Conservation (phyloP, 495 filamentous ascomycete genomes). For the Penicillium steckii region DNA sequence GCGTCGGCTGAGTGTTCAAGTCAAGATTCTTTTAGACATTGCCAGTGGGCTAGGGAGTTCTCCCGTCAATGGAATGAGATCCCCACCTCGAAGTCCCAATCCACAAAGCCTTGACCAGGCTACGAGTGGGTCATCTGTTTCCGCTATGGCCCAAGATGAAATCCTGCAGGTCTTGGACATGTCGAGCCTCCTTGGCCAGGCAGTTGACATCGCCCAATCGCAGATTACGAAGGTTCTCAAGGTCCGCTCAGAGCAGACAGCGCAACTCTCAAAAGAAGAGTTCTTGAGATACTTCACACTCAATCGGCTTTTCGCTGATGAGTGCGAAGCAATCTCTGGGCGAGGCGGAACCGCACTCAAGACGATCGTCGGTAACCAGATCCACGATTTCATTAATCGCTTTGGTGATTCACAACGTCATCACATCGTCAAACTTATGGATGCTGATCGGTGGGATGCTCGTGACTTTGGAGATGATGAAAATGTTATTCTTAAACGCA, state of each 20-base stretch:
- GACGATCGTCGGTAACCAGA: conserved; percentile 85
- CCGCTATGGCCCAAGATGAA: conserved; percentile 64
- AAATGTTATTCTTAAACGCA: conserved; percentile 58
- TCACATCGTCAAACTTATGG: conserved; percentile 77
- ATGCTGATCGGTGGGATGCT: conserved; percentile 86
- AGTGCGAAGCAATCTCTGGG: conserved; percentile 94
- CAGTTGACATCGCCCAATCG: conserved; percentile 88
- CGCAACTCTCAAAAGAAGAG: conserved; percentile 65
- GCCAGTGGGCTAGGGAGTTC: conserved; percentile 68
- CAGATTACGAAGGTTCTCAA: conserved; percentile 90
- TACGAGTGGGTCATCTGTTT: conserved; percentile 19
- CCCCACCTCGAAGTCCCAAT: conserved; percentile 48
- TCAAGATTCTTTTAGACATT: conserved; percentile 93
- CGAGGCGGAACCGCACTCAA: conserved; percentile 81
- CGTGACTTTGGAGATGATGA: conserved; percentile 77
- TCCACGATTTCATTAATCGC: conserved; percentile 79
- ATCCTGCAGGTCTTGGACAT: conserved; percentile 84
- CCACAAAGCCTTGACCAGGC: conserved; percentile 27
- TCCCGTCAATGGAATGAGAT: conserved; percentile 33
- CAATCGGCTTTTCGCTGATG: conserved; percentile 91
- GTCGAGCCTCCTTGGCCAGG: conserved; percentile 89
- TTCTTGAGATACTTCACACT: conserved; percentile 93
- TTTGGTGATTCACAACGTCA: conserved; percentile 78
- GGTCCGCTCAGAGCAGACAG: conserved; percentile 83
- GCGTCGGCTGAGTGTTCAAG: conserved; percentile 80